Conservation (phyloP, 495 filamentous ascomycete species). For the Penicillium canariense region DNA sequence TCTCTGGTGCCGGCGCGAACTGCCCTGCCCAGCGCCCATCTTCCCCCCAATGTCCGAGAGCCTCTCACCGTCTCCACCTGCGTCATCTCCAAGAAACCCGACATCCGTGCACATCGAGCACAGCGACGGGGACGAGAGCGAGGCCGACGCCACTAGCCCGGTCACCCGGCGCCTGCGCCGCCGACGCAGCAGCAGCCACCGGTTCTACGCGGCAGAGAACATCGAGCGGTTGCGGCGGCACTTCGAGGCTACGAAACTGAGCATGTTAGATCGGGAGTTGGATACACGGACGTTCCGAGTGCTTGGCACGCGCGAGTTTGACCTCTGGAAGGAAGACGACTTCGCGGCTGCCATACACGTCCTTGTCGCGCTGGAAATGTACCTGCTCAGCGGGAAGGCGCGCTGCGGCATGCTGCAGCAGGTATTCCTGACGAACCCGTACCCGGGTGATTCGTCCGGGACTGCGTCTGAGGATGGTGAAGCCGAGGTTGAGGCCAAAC, state of each 20-base stretch:
- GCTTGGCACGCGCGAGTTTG: slow-evolving; percentile 27
- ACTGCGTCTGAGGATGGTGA: no score
- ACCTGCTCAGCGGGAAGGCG: slow-evolving; percentile 32
- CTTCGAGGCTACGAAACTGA: slow-evolving; percentile 17
- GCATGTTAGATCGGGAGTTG: slow-evolving; percentile 15
- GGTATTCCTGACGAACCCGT: no score
- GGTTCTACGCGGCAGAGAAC: slow-evolving; percentile 23
- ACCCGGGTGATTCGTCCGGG: no score
- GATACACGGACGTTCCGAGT: slow-evolving; percentile 23
- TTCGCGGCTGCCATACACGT: slow-evolving; percentile 18
- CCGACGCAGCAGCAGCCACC: not conserved
- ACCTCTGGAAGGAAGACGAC: slow-evolving; percentile 27
- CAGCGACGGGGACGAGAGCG: not conserved
- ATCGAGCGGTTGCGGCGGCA: slow-evolving; percentile 22
- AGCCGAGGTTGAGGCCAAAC: no score
- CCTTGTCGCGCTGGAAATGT: slow-evolving; percentile 23
- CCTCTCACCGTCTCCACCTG: not conserved
- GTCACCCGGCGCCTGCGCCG: not conserved
- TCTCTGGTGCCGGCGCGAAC: slow-evolving; percentile 25
- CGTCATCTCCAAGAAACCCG: not conserved
- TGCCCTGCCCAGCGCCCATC: not conserved
- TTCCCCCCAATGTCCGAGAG: not conserved
- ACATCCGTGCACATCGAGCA: not conserved
- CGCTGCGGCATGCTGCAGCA: slow-evolving; percentile 27
- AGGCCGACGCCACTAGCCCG: not conserved